Evolutionary conservation across 225 moss, liverwort and hornwort genomes (phyloP), one percentile per base, ranked within the genome.

Genomic region (Rhytidiadelphus loreus): DNA sequence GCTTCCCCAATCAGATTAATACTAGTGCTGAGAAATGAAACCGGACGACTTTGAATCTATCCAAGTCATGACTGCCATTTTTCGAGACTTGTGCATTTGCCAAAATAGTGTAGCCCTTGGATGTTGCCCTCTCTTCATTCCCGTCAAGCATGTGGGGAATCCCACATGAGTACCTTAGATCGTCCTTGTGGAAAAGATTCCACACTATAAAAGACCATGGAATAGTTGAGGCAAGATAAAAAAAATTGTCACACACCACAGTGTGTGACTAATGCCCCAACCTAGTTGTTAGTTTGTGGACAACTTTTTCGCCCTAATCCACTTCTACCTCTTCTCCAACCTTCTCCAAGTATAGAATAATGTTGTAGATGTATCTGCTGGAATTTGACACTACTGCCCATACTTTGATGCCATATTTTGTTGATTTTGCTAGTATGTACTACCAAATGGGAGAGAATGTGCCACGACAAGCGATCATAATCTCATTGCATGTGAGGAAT

Each of bases 211-310:
- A 0, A 11, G 11, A 66, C 60, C 12, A 6, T 66, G 16, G 11
- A 66, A 66, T 6, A 66, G 2, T 0, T 66, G 11, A 3, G 11
- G 37, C 1, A 21, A 66, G 0, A 21, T 37, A 21, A 37, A 37
- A 37, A n/a, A 35, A 66, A 29, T 37, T 66, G 20, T 37, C 11
- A 2, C 37, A 66, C 20, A 37, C 37, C 37, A 66, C 11, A 0
- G 21, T 37, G 21, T 66, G 37, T 1, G 20, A 66, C 11, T 5
- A 9, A 1, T 66, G 19, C 17, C 21, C 21, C 37, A 66, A 66
- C 2, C 66, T 2, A 0, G 20, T 11, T 37, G 21, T 66, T 3
- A 37, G 1, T 3, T 11, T 1, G 2, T 20, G 37, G 3, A 66
- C 11, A 5, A 66, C 11, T 32, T 66, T 66, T 5, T 20, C 11